Conservation (phyloP, 495 filamentous ascomycete genomes). For the Neurospora cerealis region DNA sequence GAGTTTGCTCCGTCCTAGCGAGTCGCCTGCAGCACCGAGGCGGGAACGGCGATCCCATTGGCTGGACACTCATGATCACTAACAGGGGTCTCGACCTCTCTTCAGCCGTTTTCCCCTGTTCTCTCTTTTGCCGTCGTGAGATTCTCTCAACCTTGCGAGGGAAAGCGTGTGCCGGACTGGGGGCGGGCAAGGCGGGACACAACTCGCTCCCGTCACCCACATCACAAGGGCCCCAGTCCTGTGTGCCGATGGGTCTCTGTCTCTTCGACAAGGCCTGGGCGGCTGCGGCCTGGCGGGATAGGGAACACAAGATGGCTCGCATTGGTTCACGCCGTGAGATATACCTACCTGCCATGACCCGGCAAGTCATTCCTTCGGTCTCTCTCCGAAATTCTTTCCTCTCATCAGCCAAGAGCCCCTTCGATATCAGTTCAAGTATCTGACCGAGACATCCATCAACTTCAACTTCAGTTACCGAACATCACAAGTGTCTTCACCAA, state of each 20-base stretch:
- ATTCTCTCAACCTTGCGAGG: conserved; percentile 6
- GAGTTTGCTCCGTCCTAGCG: conserved; percentile 17
- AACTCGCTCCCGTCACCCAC: not conserved
- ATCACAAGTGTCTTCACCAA: not conserved
- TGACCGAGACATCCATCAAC: not conserved
- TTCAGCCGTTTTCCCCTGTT: conserved; percentile 10
- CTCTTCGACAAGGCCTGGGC: not conserved
- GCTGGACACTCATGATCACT: conserved; percentile 4
- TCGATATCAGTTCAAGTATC: not conserved
- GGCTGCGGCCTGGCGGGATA: not conserved
- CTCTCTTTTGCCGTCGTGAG: conserved; percentile 13
- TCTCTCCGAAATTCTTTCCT: not conserved
- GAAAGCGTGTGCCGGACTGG: not conserved
- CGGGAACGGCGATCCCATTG: conserved; percentile 16
- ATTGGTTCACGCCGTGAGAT: not conserved
- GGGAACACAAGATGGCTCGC: not conserved
- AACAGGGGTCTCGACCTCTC: conserved; percentile 20
- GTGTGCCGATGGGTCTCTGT: conserved; percentile 4
- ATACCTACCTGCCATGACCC: not conserved
- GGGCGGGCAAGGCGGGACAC: not conserved
- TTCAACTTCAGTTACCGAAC: not conserved
- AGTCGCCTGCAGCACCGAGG: conserved; percentile 22
- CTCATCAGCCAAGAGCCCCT: not conserved
- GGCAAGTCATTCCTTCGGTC: not conserved
- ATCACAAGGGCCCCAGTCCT: not conserved